These are phyloP conservation scores for Aspergillus jensenii DNA, from an alignment of 2,329 filamentous ascomycete species.

Conservation along the genomic window DNA sequence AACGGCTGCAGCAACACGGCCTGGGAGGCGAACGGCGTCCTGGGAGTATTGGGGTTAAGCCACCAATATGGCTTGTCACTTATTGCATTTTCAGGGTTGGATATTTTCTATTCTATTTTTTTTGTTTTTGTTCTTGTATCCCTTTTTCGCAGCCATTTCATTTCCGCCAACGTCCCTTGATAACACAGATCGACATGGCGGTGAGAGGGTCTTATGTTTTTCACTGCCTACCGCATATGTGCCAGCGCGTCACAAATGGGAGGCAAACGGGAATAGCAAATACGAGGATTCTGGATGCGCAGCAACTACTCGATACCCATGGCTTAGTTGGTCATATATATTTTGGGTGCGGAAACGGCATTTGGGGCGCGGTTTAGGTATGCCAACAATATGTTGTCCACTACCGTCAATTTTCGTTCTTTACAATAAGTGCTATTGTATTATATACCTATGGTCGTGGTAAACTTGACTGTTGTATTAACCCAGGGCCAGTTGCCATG, in stretches of 20 bases:
- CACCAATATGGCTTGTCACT: conserved; percentile 18
- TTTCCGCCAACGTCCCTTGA: not conserved
- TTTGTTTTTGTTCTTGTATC: conserved; percentile 13
- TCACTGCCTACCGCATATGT: not conserved
- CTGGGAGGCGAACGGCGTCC: conserved; percentile 29
- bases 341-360: not conserved
- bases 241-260: not conserved
- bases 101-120: conserved; percentile 11
- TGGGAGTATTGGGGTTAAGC: conserved; percentile 23
- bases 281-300: conserved; percentile 14
- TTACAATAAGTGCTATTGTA: not conserved
- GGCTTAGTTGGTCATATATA: conserved; percentile 20
- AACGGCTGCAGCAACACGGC: conserved; percentile 18
- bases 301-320: conserved; percentile 32
- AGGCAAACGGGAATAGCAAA: conserved; percentile 1
- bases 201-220: not conserved
- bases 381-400: not conserved
- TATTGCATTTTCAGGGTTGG: conserved; percentile 16
- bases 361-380: not conserved
- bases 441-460: not conserved
- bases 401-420: not conserved
- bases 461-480: not conserved
- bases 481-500: not conserved
- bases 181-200: not conserved
- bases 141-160: conserved; percentile 4